Evolutionary conservation across 345 rosid genomes (phyloP).

Genomic region (Hypericum androsaemum): DNA sequence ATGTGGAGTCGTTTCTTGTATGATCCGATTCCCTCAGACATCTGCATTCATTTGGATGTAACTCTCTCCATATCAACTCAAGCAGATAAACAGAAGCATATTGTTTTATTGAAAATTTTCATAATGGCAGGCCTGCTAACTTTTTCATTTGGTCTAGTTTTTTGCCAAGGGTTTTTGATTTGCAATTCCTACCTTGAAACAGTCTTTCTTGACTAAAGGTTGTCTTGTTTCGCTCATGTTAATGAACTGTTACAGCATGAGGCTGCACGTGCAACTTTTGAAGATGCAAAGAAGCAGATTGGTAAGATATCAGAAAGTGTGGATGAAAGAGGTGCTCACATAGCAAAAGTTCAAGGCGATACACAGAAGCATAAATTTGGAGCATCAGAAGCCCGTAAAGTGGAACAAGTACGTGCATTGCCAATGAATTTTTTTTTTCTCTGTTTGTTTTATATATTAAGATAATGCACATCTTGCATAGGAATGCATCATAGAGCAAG

Average conservation of each 20-base stretch:
- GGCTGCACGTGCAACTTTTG: slow-evolving; percentile 63
- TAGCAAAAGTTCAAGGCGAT: slow-evolving; percentile 37
- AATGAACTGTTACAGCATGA: slow-evolving; percentile 54
- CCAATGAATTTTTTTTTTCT: slow-evolving; percentile 13
- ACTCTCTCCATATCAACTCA: too few relatives aligned
- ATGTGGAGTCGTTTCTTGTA: too few relatives aligned
- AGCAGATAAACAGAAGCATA: too few relatives aligned
- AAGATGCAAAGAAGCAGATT: slow-evolving; percentile 72
- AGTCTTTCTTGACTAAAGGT: slow-evolving; percentile 1
- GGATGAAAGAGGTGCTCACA: slow-evolving; percentile 33
- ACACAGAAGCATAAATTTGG: slow-evolving; percentile 52
- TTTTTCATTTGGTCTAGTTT: too few relatives aligned
- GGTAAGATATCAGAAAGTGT: slow-evolving; percentile 41
- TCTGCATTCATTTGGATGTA: too few relatives aligned
- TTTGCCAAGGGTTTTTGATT: too few relatives aligned
- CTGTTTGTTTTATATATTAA: slow-evolving; percentile 7
- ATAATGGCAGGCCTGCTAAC: too few relatives aligned
- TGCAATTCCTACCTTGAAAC: neutral
- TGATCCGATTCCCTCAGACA: too few relatives aligned
- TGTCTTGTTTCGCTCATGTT: slow-evolving; percentile 13
- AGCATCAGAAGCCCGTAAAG: slow-evolving; percentile 58
- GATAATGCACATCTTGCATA: slow-evolving; percentile 25
- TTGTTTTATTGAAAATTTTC: too few relatives aligned
- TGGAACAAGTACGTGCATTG: slow-evolving; percentile 51
- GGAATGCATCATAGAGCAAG: slow-evolving; percentile 82